These are phyloP conservation scores for Galeopsis tetrahit DNA, from an alignment of 257 asterid genomes.

Conservation along the genomic window DNA sequence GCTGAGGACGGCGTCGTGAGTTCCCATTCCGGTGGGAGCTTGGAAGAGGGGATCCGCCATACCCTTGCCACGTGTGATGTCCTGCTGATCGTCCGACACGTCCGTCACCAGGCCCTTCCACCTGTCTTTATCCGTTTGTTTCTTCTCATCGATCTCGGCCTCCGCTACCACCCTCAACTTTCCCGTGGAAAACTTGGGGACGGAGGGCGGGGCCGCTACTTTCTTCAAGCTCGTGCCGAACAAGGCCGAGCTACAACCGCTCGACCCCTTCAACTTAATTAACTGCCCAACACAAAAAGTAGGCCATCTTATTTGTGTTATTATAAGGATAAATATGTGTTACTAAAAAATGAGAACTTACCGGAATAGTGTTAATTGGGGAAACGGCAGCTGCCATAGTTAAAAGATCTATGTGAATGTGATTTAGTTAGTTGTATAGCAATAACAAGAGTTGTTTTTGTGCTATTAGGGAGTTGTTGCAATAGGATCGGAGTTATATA, in stretches of 20 bases:
- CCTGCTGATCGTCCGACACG: constrained; percentile 79
- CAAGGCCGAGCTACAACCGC: constrained; percentile 51
- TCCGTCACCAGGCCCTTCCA: constrained; percentile 75
- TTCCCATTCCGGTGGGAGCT: constrained; percentile 74
- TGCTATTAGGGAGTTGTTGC: neutral
- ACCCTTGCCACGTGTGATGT: constrained; percentile 83
- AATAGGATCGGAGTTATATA: constrained; percentile 29
- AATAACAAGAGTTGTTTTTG: neutral
- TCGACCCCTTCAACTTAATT: constrained; percentile 51
- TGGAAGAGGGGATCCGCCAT: constrained; percentile 71
- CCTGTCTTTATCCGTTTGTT: constrained; percentile 51
- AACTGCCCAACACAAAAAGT: constrained; percentile 40
- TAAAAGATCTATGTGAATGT: constrained; percentile 6
- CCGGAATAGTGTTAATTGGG: constrained; percentile 58
- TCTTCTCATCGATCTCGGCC: constrained; percentile 45
- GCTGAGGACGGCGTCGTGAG: constrained; percentile 66
- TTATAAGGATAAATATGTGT: no score
- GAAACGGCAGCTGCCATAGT: constrained; percentile 66
- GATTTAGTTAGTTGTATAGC: neutral
- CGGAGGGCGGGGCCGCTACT: constrained; percentile 19
- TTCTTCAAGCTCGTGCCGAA: constrained; percentile 63
- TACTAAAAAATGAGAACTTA: constrained; percentile 19
- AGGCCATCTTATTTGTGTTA: no score
- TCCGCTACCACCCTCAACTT: constrained; percentile 56
- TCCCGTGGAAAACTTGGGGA: constrained; percentile 41